Evolutionary conservation across 2,329 filamentous ascomycete species (phyloP), one percentile per base, ranked within the genome.

Genomic region (Sporothrix brasiliensis): DNA sequence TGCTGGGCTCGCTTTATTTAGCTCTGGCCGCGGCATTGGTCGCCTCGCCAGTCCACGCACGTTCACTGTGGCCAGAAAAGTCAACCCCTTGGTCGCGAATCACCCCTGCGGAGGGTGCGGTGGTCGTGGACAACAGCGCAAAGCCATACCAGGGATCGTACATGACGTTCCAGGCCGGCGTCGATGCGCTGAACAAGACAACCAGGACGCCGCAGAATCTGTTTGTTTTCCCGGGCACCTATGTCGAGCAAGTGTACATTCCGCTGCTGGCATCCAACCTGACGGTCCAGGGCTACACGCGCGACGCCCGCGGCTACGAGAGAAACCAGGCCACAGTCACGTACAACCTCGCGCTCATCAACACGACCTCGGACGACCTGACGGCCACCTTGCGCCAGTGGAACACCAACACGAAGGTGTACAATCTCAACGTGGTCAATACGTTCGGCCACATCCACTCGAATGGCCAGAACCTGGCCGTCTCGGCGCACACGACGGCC

Each of bases 391-490:
- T 63, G 2, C 60, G 60, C 16, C 60, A 63, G 24, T 63, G 60
- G 60, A 63, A 63, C 44, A 24, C 60, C 21, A 63, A 63, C 21
- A 63, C 60, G 21, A 63, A 63, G 13, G 24, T 65, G 13, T 65
- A 65, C 60, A 65, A 65, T 24, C 21, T 65, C 21, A 65, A 65
- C 41, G 27, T 65, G 3, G 60, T 30, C 60, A 65, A 65, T 16
- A 65, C 21, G 11, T 50, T 49, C 10, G 60, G 41, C 44, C 56
- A 44, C n/a, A 44, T 24, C n/a, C 34, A 2, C n/a, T 13, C 3
- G 7, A 14, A 41, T 2, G 56, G 56, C 10, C 56, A 61, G 16
- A 44, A 41, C 6, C 34, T 61, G 2, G 56, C 56, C 19, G 56
- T 61, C 39, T 61, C 56, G 34, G 56, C 56, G 7, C 21, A 21